Conservation (phyloP, 768 basidiomycete species). For the Phylloporus rhodoxanthus region DNA sequence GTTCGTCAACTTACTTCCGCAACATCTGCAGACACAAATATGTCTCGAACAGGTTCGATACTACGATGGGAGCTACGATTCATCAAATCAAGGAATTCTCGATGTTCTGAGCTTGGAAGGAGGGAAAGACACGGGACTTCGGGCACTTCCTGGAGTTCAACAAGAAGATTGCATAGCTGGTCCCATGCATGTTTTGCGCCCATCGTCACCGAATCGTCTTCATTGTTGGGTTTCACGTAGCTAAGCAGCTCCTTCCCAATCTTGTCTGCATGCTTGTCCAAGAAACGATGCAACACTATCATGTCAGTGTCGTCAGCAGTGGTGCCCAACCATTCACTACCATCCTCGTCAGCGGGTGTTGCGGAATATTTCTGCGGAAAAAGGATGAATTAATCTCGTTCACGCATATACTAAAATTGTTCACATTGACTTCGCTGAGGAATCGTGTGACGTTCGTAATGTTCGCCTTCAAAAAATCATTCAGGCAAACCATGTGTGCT, state of each 20-base stretch:
- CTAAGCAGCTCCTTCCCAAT: constrained; percentile 84
- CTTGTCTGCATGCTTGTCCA: constrained; percentile 80
- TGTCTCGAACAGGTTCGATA: constrained; percentile 54
- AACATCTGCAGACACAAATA: constrained; percentile 56
- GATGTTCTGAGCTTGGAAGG: constrained; percentile 45
- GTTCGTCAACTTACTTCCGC: constrained; percentile 35
- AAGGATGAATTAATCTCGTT: background rate
- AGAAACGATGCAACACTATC: constrained; percentile 77
- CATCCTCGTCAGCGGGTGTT: constrained; percentile 49
- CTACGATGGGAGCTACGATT: constrained; percentile 53
- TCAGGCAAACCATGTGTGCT: constrained; percentile 75
- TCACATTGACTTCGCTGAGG: constrained; percentile 68
- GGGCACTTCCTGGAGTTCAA: constrained; percentile 68
- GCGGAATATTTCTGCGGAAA: constrained; percentile 38
- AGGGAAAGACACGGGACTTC: constrained; percentile 60
- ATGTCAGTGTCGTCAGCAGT: constrained; percentile 79
- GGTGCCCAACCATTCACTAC: constrained; percentile 69
- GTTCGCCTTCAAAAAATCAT: constrained; percentile 65
- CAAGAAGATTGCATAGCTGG: constrained; percentile 67
- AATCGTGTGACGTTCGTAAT: constrained; percentile 71
- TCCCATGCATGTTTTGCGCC: constrained; percentile 84
- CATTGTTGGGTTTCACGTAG: constrained; percentile 51
- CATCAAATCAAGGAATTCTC: constrained; percentile 65
- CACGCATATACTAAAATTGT: constrained; percentile 11
- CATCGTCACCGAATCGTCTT: constrained; percentile 48